Evolutionary conservation across 176 grass and related monocot species (phyloP), one percentile per base, ranked within the genome.

Genomic region (Aegilops tauschii): DNA sequence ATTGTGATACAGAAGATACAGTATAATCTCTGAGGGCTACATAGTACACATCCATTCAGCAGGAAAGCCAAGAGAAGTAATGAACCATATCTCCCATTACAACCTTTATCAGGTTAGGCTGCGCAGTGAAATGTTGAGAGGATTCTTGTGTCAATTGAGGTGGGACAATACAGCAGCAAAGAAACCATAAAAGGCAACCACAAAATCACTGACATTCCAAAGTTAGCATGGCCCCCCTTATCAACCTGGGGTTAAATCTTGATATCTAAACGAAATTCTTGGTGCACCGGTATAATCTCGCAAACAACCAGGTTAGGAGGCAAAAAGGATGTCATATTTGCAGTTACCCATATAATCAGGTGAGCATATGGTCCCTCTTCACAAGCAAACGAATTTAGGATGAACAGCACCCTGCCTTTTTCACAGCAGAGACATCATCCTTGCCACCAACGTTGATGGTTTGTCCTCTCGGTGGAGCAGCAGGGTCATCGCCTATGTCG

Each of bases 341-440:
- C 40, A 83, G 66, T 83, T 67, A 87, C 20, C 32, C 81, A 34
- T 87, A 58, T 59, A 64, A 73, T 35, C 25, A 25, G 58, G 21
- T 80, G 67, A 80, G 74, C 44, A 75, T 79, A 87, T 47, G 66
- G 80, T 87, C 83, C 80, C 75, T 90, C 65, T 79, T 67, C 85
- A 80, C 65, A 61, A 77, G 73, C 27, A 80, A 77, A 52, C 3
- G 11, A 62, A 78, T 83, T 71, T 80, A 91, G 35, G 89, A 91
- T 75, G 85, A 91, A 65, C 89, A 91, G 12, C 89, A 87, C 5
- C 89, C 89, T 58, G 76, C 56, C 27, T 91, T 87, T 45, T 87
- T 91, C 68, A 91, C 80, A 80, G 85, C 85, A 68, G 85, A 87
- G 9, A 91, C 85, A 87, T 87, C 89, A 91, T 91, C 76, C 76